phyloP scores from a whole-genome alignment of 192 early-diverging fungal species.

The Coemansia javaensis region DNA sequence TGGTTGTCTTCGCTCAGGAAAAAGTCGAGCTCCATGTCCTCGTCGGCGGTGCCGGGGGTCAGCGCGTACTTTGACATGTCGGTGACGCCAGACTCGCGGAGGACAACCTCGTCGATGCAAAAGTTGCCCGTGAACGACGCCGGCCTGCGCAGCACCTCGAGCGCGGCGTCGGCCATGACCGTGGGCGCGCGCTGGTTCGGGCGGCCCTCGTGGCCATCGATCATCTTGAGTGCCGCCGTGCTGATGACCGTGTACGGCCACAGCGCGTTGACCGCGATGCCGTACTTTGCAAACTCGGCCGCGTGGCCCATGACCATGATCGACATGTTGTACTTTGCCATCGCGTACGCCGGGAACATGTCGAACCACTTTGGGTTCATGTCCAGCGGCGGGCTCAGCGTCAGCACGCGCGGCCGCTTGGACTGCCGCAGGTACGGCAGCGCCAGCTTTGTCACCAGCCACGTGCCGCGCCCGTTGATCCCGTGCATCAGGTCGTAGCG shows the following conservation, averaged over 20 bases:
- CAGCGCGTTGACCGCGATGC: constrained; percentile 70
- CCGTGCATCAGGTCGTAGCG: constrained; percentile 72
- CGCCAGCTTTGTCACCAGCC: constrained; percentile 65
- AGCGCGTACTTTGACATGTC: constrained; percentile 64
- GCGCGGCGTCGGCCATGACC: constrained; percentile 77
- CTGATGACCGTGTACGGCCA: constrained; percentile 76
- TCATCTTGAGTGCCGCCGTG: constrained; percentile 60
- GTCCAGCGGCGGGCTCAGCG: constrained; percentile 64
- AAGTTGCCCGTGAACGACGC: constrained; percentile 64
- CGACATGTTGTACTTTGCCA: constrained; percentile 73
- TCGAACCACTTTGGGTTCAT: constrained; percentile 71
- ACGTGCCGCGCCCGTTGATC: constrained; percentile 76
- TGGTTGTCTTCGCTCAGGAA: constrained; percentile 51
- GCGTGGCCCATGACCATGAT: constrained; percentile 68
- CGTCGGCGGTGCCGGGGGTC: constrained; percentile 49
- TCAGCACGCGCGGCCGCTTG: constrained; percentile 70
- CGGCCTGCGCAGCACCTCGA: constrained; percentile 55
- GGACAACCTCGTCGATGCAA: constrained; percentile 68
- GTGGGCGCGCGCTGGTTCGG: constrained; percentile 39
- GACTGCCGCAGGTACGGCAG: constrained; percentile 64
- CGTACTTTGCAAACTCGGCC: constrained; percentile 60
- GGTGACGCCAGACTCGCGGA: constrained; percentile 64
- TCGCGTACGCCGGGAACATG: constrained; percentile 60
- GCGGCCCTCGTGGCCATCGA: constrained; percentile 3
- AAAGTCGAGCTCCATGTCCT: constrained; percentile 57